Evolutionary conservation across 2,329 filamentous ascomycete species (phyloP).

Genomic region (Xylariomycetidae sp.): DNA sequence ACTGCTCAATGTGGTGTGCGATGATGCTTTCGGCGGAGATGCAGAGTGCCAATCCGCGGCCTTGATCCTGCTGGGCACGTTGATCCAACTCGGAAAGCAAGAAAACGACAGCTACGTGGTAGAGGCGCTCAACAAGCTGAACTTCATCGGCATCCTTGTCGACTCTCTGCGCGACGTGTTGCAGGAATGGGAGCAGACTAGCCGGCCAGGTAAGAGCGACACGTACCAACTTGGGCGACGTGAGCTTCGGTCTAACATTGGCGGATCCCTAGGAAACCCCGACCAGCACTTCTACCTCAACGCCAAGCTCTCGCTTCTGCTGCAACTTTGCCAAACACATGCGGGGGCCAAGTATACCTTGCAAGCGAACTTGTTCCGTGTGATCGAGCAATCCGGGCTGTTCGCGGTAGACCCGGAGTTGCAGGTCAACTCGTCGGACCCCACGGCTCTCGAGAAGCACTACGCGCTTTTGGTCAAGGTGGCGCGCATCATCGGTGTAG

Average conservation of each 20-base stretch:
- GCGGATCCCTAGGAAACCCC: conserved; percentile 25
- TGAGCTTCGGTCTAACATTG: conserved; percentile 9
- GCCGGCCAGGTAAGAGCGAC: conserved; percentile 44
- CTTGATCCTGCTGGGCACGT: conserved; percentile 71
- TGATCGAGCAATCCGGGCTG: conserved; percentile 73
- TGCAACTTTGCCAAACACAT: conserved; percentile 77
- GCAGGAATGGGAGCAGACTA: conserved; percentile 59
- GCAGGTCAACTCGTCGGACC: conserved; percentile 69
- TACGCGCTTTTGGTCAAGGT: conserved; percentile 78
- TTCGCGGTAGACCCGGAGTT: conserved; percentile 91
- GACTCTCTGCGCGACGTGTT: conserved; percentile 79
- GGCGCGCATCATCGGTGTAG: conserved; percentile 73
- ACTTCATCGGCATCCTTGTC: conserved; percentile 85
- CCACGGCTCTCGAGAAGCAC: conserved; percentile 70
- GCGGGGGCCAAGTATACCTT: conserved; percentile 82
- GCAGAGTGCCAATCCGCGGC: conserved; percentile 78
- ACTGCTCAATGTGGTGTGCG: conserved; percentile 80
- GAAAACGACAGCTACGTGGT: conserved; percentile 71
- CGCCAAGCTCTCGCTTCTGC: conserved; percentile 73
- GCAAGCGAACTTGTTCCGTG: conserved; percentile 79
- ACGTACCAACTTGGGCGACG: conserved; percentile 3
- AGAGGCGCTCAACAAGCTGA: conserved; percentile 74
- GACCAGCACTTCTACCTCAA: conserved; percentile 50
- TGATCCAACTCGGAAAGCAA: conserved; percentile 67
- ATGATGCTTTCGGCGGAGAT: conserved; percentile 85